A percentile compares a stretch with the other conserved stretches of the same genome.
Evolutionary conservation across 768 basidiomycete species (phyloP).

Genomic region (Hortiboletus flavorubellus): DNA sequence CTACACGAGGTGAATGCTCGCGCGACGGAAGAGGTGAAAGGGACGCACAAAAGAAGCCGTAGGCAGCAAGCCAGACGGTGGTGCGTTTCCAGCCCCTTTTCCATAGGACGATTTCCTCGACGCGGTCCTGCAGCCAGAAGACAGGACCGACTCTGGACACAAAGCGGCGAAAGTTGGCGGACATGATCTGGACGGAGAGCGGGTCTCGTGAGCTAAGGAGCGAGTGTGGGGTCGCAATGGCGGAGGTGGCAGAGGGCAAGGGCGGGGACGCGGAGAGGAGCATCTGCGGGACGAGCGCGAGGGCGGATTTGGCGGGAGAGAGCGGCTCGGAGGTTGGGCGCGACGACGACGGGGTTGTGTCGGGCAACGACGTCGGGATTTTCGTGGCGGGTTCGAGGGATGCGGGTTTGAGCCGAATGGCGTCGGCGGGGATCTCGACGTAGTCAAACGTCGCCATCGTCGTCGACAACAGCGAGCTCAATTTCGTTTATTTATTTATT

Average conservation of each 20-base stretch:
- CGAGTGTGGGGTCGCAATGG: slow-evolving; percentile 19
- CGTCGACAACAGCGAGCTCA: neutral
- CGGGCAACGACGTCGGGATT: slow-evolving; percentile 41
- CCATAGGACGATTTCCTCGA: slow-evolving; percentile 87
- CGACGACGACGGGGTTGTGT: slow-evolving; percentile 12
- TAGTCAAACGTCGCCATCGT: slow-evolving; percentile 37
- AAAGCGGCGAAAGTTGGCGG: slow-evolving; percentile 66
- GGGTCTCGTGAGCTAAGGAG: slow-evolving; percentile 62
- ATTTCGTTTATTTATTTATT: neutral
- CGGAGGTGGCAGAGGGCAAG: slow-evolving; percentile 12
- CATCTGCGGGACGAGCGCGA: slow-evolving; percentile 40
- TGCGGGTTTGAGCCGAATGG: slow-evolving; percentile 16
- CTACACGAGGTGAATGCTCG: slow-evolving; percentile 35
- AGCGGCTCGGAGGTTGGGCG: neutral
- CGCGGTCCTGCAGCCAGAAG: slow-evolving; percentile 87
- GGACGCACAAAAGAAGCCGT: slow-evolving; percentile 75
- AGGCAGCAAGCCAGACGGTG: slow-evolving; percentile 67
- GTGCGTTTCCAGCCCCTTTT: slow-evolving; percentile 72
- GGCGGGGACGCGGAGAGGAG: slow-evolving; percentile 26
- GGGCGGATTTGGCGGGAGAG: slow-evolving; percentile 31
- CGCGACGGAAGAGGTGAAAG: neutral
- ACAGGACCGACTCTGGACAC: slow-evolving; percentile 71
- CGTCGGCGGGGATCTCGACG: slow-evolving; percentile 40
- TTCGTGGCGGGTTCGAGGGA: slow-evolving; percentile 35
- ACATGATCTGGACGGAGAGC: slow-evolving; percentile 72